Conservation (phyloP, 305 asterid species). For the Fraxinus greggii region DNA sequence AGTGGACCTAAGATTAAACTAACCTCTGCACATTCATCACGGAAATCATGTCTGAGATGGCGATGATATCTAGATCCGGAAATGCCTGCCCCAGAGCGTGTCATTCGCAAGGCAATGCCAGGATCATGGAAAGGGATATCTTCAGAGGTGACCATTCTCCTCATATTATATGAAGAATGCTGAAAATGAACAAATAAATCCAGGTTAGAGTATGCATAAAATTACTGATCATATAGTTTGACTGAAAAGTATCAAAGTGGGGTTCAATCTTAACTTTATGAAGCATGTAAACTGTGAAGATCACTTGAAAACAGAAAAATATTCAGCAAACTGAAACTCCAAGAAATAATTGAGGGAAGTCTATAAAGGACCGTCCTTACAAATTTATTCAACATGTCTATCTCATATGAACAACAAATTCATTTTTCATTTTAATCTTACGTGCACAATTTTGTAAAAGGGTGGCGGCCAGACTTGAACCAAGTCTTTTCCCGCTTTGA, state of each 20-base stretch:
- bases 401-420: background rate
- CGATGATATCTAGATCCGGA: constrained; percentile 68
- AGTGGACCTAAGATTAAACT: constrained; percentile 23
- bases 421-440: background rate
- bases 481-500: background rate
- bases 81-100: constrained; percentile 49
- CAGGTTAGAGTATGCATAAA: constrained; percentile 9
- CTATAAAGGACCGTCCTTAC: background rate
- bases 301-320: background rate
- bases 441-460: background rate
- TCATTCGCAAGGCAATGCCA: constrained; percentile 43
- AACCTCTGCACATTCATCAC: constrained; percentile 89
- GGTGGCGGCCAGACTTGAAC: background rate
- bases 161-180: constrained; percentile 55
- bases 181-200: constrained; percentile 32
- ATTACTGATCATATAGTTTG: background rate
- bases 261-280: background rate
- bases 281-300: background rate
- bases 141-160: constrained; percentile 80
- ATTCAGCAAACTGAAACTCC: background rate
- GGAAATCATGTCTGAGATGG: constrained; percentile 57
- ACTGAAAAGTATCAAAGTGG: background rate
- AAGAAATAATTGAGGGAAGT: background rate
- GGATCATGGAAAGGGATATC: constrained; percentile 68
- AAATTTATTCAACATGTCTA: background rate